phyloP scores from a whole-genome alignment of 495 filamentous ascomycete genomes.

The Emericellopsis terricola region DNA sequence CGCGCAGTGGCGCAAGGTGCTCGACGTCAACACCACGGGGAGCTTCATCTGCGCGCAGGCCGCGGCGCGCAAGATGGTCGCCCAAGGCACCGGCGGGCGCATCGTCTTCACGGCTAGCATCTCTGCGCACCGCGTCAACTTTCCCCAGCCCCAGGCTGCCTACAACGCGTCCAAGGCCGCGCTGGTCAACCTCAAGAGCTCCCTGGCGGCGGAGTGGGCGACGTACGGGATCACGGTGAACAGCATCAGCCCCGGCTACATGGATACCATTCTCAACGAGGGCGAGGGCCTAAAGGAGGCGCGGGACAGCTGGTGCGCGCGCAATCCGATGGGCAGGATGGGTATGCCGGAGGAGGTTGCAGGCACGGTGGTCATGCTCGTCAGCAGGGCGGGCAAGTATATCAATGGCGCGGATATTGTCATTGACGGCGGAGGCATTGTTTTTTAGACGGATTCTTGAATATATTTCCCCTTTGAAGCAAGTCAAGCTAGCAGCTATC shows the following conservation, averaged over 20 bases:
- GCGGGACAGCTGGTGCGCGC: slow-evolving; percentile 35
- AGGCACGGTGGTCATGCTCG: slow-evolving; percentile 47
- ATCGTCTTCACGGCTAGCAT: slow-evolving; percentile 53
- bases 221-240: slow-evolving; percentile 49
- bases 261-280: slow-evolving; percentile 66
- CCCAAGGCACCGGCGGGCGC: slow-evolving; percentile 29
- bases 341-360: slow-evolving; percentile 44
- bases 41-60: slow-evolving; percentile 52
- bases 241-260: slow-evolving; percentile 54
- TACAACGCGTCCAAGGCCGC: slow-evolving; percentile 59
- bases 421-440: slow-evolving; percentile 14
- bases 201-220: slow-evolving; percentile 49
- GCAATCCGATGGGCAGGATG: slow-evolving; percentile 55
- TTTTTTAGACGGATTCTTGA: neutral
- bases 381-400: slow-evolving; percentile 44
- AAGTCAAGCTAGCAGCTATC: too few relatives aligned
- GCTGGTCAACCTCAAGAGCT: slow-evolving; percentile 37
- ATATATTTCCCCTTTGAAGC: too few relatives aligned
- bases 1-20: slow-evolving; percentile 35
- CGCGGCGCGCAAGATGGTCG: slow-evolving; percentile 35
- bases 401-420: slow-evolving; percentile 38
- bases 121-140: slow-evolving; percentile 48
- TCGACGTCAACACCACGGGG: slow-evolving; percentile 54
- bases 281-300: slow-evolving; percentile 37
- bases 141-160: slow-evolving; percentile 46